Conservation (phyloP, 75 land plant genomes). For the Selaginella moellendorffii region DNA sequence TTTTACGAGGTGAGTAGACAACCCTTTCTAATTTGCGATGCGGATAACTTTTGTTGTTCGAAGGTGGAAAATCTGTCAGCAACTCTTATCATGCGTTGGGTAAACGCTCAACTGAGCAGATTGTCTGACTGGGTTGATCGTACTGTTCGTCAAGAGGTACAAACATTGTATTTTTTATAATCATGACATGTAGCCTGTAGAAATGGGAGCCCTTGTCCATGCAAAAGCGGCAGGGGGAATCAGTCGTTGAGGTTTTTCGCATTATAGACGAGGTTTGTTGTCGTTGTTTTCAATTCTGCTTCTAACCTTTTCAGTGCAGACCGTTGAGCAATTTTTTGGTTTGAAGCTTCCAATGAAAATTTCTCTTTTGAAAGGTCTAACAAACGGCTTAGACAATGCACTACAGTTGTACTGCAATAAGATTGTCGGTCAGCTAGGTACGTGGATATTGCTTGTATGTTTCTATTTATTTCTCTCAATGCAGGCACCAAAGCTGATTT, state of each 20-base stretch:
- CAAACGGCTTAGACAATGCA: slow-evolving; percentile 82
- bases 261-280: slow-evolving; percentile 79
- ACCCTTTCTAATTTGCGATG: no score
- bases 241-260: slow-evolving; percentile 90
- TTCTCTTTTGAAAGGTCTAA: slow-evolving; percentile 44
- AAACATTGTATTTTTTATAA: neutral
- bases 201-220: slow-evolving; percentile 75
- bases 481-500: slow-evolving; percentile 73
- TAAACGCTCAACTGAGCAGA: slow-evolving; percentile 69
- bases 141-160: slow-evolving; percentile 68
- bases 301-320: slow-evolving; percentile 33
- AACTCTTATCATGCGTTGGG: slow-evolving; percentile 84
- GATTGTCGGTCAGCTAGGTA: slow-evolving; percentile 56
- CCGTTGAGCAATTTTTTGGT: slow-evolving; percentile 82
- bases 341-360: slow-evolving; percentile 84
- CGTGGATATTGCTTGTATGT: neutral
- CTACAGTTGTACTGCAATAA: slow-evolving; percentile 62
- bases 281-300: neutral
- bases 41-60: slow-evolving; percentile 15
- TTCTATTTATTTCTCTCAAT: neutral
- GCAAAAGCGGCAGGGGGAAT: slow-evolving; percentile 81
- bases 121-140: slow-evolving; percentile 75
- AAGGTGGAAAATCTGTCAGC: slow-evolving; percentile 33
- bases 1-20: slow-evolving; percentile 41
- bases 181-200: slow-evolving; percentile 19